Evolutionary conservation across 2,329 filamentous ascomycete genomes (phyloP), one percentile per base, ranked within the genome.

Genomic region (Venturia oleaginea): DNA sequence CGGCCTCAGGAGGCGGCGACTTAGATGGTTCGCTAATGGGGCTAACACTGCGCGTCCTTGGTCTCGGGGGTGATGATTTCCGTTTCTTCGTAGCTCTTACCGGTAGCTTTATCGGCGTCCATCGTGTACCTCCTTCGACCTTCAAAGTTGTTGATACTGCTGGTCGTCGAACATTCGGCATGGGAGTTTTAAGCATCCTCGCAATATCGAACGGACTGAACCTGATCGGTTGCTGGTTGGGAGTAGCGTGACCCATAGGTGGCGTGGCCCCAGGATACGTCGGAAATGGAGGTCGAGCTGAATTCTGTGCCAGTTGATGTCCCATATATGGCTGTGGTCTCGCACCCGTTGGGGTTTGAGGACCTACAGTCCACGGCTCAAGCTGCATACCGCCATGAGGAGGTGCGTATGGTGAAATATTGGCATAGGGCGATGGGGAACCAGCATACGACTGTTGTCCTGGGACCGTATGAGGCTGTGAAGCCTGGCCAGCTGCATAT

Each of bases 361-460:
- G 74, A n/a, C 73, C 71, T 15, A 80, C 76, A 64, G 79, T 76
- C 68, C 80, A 81, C 4, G 78, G 78, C 59, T 78, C 77, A 42
- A 80, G 72, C 75, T 80, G 79, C 65, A 77, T 76, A 19, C 78
- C 79, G 60, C 78, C 73, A 38, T 63, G 64, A 43, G 34, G 22
- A 19, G 59, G 59, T 15, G 22, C 15, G 24, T 40, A 22, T 30
- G n/a, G 46, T 15, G 34, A 46, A 24, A 22, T 3, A 10, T 64
- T 24, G 11, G 46, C 32, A 57, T 42, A 60, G 11, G 46, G 55
- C 13, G 34, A 37, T 24, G 15, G 30, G n/a, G 63, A 24, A 46
- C 54, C 34, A n/a, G 42, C 42, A 37, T 61, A 48, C 30, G 30
- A 54, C 11, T 37, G 22, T 30, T 42, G 24, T 7, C 54, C 54